Conservation (phyloP, 2,329 filamentous ascomycete genomes). For the Acrocalymma vagum region DNA sequence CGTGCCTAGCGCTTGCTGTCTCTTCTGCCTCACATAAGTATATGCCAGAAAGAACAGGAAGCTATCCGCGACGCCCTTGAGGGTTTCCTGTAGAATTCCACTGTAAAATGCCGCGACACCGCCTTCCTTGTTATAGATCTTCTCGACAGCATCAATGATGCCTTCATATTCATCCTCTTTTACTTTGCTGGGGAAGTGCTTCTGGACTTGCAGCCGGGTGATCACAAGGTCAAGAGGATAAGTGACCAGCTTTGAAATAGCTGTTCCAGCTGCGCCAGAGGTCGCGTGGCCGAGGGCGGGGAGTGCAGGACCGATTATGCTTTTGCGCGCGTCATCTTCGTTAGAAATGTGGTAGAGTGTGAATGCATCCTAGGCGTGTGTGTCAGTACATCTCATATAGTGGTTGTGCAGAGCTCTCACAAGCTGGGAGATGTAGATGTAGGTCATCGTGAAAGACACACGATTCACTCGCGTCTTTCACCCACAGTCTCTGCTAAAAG, state of each 20-base stretch:
- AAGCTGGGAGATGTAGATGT: slow-evolving; percentile 55
- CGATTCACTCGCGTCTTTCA: too few species aligned
- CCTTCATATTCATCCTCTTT: slow-evolving; percentile 66
- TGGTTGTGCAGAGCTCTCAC: slow-evolving; percentile 31
- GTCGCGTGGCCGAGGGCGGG: slow-evolving; percentile 83
- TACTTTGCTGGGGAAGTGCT: slow-evolving; percentile 58
- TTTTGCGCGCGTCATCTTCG: slow-evolving; percentile 39
- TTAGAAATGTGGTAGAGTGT: slow-evolving; percentile 51
- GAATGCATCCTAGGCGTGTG: slow-evolving; percentile 50
- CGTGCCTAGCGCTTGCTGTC: slow-evolving; percentile 36
- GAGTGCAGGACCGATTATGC: slow-evolving; percentile 58
- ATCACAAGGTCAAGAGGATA: slow-evolving; percentile 86
- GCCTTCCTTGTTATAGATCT: slow-evolving; percentile 77
- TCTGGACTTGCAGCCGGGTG: slow-evolving; percentile 82
- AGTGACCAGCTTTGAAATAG: slow-evolving; percentile 78
- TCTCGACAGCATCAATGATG: slow-evolving; percentile 73
- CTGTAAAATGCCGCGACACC: slow-evolving; percentile 72
- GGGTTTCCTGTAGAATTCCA: slow-evolving; percentile 53
- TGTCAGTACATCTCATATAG: slow-evolving; percentile 13
- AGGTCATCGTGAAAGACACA: slow-evolving; percentile 38
- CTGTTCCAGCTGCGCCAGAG: slow-evolving; percentile 80
- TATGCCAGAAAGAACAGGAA: slow-evolving; percentile 91
- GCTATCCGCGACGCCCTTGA: slow-evolving; percentile 68
- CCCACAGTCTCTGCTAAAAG: too few species aligned
- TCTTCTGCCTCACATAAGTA: slow-evolving; percentile 62